A percentile compares a stretch with the other conserved stretches of the same genome.
Evolutionary conservation across 352 stramenopile species (phyloP).

Genomic region (Phytophthora tubulina): DNA sequence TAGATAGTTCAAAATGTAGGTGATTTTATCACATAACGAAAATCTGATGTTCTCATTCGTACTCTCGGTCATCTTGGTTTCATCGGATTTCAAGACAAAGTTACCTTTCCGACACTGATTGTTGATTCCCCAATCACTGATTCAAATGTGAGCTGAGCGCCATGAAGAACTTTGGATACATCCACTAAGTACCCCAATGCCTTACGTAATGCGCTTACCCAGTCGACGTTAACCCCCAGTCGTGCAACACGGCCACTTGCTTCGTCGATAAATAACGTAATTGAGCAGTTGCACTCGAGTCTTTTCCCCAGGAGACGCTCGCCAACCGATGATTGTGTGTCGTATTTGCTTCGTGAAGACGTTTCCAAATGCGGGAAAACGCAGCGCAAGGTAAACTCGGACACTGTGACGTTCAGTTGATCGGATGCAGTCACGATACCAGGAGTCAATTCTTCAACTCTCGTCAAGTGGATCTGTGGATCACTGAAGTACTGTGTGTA

Average conservation of each 20-base stretch:
- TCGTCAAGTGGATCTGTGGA: neutral
- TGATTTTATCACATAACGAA: too few species aligned
- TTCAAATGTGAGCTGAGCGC: neutral
- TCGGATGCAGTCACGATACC: neutral
- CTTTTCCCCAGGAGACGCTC: neutral
- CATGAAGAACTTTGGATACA: neutral
- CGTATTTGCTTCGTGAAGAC: neutral
- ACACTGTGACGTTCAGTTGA: neutral
- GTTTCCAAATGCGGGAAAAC: neutral
- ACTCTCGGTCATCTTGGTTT: too few species aligned
- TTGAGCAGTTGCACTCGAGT: neutral
- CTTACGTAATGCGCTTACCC: neutral
- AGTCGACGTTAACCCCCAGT: neutral
- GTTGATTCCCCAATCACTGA: too few species aligned
- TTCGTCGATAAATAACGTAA: neutral
- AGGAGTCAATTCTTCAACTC: neutral
- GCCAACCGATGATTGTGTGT: neutral
- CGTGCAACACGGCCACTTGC: neutral
- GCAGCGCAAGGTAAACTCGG: neutral
- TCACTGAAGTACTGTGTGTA: constrained; percentile 5
- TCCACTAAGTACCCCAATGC: neutral
- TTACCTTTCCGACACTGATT: too few species aligned
- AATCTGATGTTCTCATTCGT: too few species aligned
- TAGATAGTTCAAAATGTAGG: too few species aligned
- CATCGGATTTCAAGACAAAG: too few species aligned